Evolutionary conservation across 805 yeast genomes (phyloP), one percentile per base, ranked within the genome.

Genomic region (Metschnikowia cerradonensis): DNA sequence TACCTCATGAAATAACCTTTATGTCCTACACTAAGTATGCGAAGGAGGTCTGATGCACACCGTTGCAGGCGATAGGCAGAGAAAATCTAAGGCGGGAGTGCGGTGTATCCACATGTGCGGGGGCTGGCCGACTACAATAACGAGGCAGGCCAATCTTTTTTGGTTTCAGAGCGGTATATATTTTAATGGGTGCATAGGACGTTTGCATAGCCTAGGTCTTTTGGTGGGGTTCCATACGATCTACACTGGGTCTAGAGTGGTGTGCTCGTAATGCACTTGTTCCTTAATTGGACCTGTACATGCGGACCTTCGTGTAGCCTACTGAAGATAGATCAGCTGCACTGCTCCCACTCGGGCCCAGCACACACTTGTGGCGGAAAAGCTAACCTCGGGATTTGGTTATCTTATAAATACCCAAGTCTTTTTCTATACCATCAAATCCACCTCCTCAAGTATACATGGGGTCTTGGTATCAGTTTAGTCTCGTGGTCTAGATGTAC

Each of bases 21-120:
- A 31, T 14, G 37, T 41, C 50, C 50, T 43, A 38, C 49, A 45
- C 39, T 32, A 41, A 44, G 45, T 31, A 31, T 41, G 46, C 43
- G 50, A 41, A 47, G 53, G 50, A 50, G 53, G 31, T 30, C 36
- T 41, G 46, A 47, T 47, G 51, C 51, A 47, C 43, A 35, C 47
- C 47, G 38, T 37, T 26, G 42, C 48, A 41, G 50, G 50, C 38
- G 48, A 41, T 42, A 40, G 47, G 33, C 34, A 19, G 19, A 45
- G 48, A 46, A 40, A 46, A 32, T 19, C 34, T 31, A 37, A 26
- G 36, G 48, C 41, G 48, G 14, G 30, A 37, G 35, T 30, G 41
- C 35, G 41, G 14, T 19, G 42, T 23, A 17, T 7, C 40, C 47
- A 35, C 47, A 34, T 34, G 17, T 44, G 47, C 47, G 47, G 48